Percentiles rank a stretch among this genome's conserved stretches.
Evolutionary conservation across 495 filamentous ascomycete genomes (phyloP).

Genomic region (Penicillium argentinense): DNA sequence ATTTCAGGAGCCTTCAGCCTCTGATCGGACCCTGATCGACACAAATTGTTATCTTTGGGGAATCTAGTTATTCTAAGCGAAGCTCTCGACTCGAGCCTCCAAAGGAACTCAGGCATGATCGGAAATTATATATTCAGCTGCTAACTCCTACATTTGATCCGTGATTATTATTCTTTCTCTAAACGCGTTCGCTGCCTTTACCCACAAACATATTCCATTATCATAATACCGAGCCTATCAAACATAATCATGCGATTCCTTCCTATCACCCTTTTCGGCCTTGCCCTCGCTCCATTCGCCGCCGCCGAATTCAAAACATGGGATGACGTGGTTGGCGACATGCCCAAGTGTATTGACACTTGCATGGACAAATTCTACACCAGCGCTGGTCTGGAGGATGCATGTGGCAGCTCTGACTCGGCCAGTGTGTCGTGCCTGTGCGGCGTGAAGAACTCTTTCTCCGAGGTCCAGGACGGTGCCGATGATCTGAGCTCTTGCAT

Average conservation of each 20-base stretch:
- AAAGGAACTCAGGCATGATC: too few species aligned
- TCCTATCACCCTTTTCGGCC: background rate
- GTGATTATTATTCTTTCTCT: too few species aligned
- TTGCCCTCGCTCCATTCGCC: background rate
- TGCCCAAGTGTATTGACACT: conserved; percentile 3
- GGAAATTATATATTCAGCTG: too few species aligned
- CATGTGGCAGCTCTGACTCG: conserved; percentile 1
- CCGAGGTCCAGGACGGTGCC: background rate
- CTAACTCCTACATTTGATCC: too few species aligned
- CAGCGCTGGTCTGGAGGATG: background rate
- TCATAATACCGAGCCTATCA: background rate
- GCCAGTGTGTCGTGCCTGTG: background rate
- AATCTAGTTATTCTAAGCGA: too few species aligned
- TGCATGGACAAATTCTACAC: conserved; percentile 3
- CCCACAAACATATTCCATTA: background rate
- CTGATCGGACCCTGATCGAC: too few species aligned
- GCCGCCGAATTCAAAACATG: background rate
- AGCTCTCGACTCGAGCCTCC: too few species aligned
- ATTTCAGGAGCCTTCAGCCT: too few species aligned
- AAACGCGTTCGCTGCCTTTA: too few species aligned
- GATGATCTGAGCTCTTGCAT: background rate
- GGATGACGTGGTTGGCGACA: conserved; percentile 3
- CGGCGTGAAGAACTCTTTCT: background rate
- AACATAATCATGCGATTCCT: conserved; percentile 1
- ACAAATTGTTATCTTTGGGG: too few species aligned